A percentile compares a stretch with the other conserved stretches of the same genome.
Evolutionary conservation across 2,329 filamentous ascomycete species (phyloP).

Genomic region (Hymenoscyphus scutula): DNA sequence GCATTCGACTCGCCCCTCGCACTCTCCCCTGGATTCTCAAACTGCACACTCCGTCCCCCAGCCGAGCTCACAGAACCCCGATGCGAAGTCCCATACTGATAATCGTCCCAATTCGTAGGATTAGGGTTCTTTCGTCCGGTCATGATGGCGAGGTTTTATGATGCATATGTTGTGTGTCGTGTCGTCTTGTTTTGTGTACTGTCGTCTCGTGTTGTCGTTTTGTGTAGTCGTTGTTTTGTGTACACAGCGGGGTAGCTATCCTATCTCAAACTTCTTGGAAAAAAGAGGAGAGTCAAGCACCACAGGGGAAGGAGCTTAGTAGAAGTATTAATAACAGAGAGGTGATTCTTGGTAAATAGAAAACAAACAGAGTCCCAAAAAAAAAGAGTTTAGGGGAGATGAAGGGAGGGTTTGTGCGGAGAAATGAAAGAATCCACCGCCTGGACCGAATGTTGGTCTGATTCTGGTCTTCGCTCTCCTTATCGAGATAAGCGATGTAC

Average conservation of each 20-base stretch:
- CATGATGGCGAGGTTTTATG: constrained; percentile 4
- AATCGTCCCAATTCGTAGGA: constrained; percentile 35
- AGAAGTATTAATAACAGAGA: too few species aligned
- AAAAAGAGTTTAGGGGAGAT: not conserved
- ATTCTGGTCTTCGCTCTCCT: too few species aligned
- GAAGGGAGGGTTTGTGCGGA: not conserved
- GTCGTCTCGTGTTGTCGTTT: too few species aligned
- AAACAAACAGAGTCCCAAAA: too few species aligned
- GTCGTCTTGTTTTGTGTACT: too few species aligned
- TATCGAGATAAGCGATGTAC: too few species aligned
- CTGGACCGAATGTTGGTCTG: too few species aligned
- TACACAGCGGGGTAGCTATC: not conserved
- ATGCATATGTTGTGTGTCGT: not conserved
- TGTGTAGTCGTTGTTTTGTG: too few species aligned
- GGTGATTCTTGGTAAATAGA: not conserved
- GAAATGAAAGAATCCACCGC: too few species aligned
- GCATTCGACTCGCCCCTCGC: constrained; percentile 31
- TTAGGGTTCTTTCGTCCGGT: constrained; percentile 22
- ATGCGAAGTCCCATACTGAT: constrained; percentile 35
- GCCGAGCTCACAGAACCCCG: constrained; percentile 33
- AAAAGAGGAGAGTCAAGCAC: not conserved
- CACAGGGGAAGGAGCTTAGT: not conserved
- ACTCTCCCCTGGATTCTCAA: constrained; percentile 25
- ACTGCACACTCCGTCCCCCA: constrained; percentile 32
- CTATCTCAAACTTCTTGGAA: not conserved